phyloP scores from a whole-genome alignment of 2,329 filamentous ascomycete species.

The Byssothecium circinans region DNA sequence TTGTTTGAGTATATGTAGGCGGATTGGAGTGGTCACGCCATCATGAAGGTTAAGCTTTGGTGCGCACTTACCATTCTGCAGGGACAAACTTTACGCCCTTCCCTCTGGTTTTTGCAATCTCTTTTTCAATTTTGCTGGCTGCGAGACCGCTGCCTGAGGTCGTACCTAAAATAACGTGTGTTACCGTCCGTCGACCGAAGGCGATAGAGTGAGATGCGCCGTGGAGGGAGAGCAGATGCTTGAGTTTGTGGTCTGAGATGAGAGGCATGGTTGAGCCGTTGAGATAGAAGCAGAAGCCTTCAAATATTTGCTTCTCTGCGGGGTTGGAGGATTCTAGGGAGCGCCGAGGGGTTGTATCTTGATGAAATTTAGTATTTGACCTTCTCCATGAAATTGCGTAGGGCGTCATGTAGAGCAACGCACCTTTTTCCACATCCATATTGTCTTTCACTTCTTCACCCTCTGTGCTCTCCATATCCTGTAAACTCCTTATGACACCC shows the following conservation, averaged over 20 bases:
- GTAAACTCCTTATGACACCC: constrained; percentile 1
- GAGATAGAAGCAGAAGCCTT: constrained; percentile 74
- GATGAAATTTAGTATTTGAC: no score
- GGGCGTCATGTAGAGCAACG: no score
- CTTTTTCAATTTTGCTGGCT: constrained; percentile 76
- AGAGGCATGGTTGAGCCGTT: constrained; percentile 83
- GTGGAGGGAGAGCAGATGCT: constrained; percentile 72
- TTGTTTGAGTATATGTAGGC: background rate
- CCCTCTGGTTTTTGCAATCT: constrained; percentile 69
- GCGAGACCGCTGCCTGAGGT: constrained; percentile 72
- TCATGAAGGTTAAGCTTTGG: background rate
- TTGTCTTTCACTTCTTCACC: background rate
- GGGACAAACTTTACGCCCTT: constrained; percentile 76
- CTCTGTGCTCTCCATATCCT: background rate
- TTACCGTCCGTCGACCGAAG: constrained; percentile 73
- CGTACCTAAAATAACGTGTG: constrained; percentile 77
- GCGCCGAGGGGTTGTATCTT: no score
- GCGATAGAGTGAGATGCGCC: constrained; percentile 72
- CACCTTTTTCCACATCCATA: constrained; percentile 1
- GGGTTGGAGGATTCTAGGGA: constrained; percentile 3
- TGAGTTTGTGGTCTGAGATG: constrained; percentile 84
- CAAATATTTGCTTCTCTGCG: constrained; percentile 59
- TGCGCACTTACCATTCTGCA: constrained; percentile 66
- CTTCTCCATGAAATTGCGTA: no score
- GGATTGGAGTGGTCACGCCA: constrained; percentile 10